Conservation (phyloP, 305 asterid genomes). For the Solanum aculeatissimum region DNA sequence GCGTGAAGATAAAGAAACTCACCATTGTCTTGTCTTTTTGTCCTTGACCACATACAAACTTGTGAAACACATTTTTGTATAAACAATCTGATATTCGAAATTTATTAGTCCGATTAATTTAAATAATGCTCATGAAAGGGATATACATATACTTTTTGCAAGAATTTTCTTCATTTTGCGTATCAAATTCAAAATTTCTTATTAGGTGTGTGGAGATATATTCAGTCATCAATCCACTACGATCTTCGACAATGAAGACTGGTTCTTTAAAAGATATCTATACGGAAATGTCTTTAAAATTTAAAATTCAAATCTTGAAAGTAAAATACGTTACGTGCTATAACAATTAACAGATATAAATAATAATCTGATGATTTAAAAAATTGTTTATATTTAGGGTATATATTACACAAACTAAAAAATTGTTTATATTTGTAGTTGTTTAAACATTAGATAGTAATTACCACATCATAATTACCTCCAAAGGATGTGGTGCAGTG, state of each 20-base stretch:
- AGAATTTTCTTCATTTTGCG: fast-evolving
- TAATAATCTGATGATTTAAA: too few species aligned
- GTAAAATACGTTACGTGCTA: neutral
- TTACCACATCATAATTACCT: neutral
- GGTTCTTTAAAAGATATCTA: too few species aligned
- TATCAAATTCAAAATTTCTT: neutral
- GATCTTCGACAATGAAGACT: neutral
- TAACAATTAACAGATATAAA: neutral
- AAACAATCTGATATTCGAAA: neutral
- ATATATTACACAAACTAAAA: too few species aligned
- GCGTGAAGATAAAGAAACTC: conserved; percentile 1
- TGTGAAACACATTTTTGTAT: neutral
- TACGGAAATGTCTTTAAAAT: neutral
- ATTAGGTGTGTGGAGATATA: neutral
- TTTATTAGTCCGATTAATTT: neutral
- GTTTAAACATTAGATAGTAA: neutral
- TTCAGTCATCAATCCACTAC: neutral
- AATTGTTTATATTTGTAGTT: neutral
- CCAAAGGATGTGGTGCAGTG: too few species aligned
- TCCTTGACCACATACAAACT: neutral
- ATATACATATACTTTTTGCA: fast-evolving
- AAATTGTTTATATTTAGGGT: too few species aligned
- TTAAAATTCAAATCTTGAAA: neutral
- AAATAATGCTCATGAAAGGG: neutral
- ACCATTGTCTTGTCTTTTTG: neutral